A percentile compares a stretch with the other conserved stretches of the same genome.
Evolutionary conservation across 2,329 filamentous ascomycete species (phyloP).

Genomic region (Sporothrix pseudoabietina): DNA sequence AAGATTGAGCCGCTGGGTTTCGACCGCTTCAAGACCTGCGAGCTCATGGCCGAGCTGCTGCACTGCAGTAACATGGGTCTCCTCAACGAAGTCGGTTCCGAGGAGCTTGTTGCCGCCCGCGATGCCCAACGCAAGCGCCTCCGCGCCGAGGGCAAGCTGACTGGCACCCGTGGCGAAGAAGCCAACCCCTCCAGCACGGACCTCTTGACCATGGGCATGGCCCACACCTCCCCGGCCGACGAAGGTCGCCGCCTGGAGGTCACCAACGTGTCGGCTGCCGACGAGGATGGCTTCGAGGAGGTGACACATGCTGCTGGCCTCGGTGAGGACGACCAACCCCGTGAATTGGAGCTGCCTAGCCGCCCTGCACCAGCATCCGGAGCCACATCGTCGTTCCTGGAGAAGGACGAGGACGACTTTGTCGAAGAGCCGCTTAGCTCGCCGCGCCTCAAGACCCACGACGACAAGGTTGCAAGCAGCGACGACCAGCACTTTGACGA

Average conservation of each 20-base stretch:
- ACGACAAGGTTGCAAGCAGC: constrained; percentile 55
- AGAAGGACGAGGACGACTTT: constrained; percentile 71
- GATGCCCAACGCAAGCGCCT: constrained; percentile 81
- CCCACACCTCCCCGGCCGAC: constrained; percentile 57
- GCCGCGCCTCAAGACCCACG: constrained; percentile 63
- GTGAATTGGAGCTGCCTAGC: constrained; percentile 38
- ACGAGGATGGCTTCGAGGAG: constrained; percentile 93
- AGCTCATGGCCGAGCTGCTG: constrained; percentile 94
- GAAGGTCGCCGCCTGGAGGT: constrained; percentile 72
- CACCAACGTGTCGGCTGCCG: constrained; percentile 67
- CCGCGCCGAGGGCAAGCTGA: constrained; percentile 74
- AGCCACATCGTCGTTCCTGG: constrained; percentile 45
- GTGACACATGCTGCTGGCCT: constrained; percentile 71
- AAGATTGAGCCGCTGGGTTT: constrained; percentile 94
- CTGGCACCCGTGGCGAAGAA: constrained; percentile 48
- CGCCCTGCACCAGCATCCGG: not conserved
- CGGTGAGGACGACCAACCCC: constrained; percentile 61
- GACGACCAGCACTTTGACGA: constrained; percentile 55
- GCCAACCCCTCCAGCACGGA: constrained; percentile 56
- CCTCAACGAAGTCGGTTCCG: constrained; percentile 86
- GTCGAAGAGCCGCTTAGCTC: constrained; percentile 77
- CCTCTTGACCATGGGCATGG: constrained; percentile 61
- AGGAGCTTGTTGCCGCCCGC: constrained; percentile 78
- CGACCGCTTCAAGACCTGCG: constrained; percentile 97
- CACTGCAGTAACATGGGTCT: constrained; percentile 99